A percentile compares a stretch with the other conserved stretches of the same genome.
These are phyloP conservation scores for Soucietia sequanensis DNA, from an alignment of 805 yeast genomes.

Conservation along the genomic window DNA sequence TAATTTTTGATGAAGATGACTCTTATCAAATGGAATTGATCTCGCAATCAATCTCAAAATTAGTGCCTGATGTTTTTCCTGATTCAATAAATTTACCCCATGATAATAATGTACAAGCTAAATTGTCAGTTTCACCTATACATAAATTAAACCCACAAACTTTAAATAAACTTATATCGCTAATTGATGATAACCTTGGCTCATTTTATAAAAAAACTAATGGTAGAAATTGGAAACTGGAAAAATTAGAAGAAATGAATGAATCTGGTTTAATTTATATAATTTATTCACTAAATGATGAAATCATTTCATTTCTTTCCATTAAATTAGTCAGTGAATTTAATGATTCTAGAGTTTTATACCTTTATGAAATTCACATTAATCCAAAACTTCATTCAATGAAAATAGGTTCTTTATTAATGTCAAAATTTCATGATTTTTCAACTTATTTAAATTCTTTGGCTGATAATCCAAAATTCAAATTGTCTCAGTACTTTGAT, in stretches of 20 bases:
- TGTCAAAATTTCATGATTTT: conserved; percentile 33
- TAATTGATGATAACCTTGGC: conserved; percentile 29
- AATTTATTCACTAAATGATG: conserved; percentile 19
- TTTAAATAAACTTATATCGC: conserved; percentile 14
- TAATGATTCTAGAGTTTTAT: conserved; percentile 39
- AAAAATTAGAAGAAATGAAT: conserved; percentile 45
- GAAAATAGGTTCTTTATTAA: conserved; percentile 39
- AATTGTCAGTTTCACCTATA: conserved; percentile 5
- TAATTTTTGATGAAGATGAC: conserved; percentile 15
- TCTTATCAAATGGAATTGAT: conserved; percentile 11
- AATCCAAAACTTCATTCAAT: conserved; percentile 27
- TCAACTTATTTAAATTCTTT: conserved; percentile 13
- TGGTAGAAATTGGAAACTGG: conserved; percentile 41
- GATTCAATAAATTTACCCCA: background rate
- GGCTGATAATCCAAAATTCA: background rate
- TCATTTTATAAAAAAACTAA: conserved; percentile 21
- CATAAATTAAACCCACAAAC: conserved; percentile 3
- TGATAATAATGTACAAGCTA: background rate
- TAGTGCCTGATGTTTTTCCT: conserved; percentile 9
- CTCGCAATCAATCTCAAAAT: conserved; percentile 9
- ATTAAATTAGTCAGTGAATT: conserved; percentile 43
- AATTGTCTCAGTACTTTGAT: conserved; percentile 6
- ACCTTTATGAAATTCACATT: conserved; percentile 59
- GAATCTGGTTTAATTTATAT: conserved; percentile 49
- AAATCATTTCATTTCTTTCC: conserved; percentile 39